A percentile compares a stretch with the other conserved stretches of the same genome.
phyloP scores from a whole-genome alignment of 768 basidiomycete species.

The Porphyrellus cyaneotinctus region DNA sequence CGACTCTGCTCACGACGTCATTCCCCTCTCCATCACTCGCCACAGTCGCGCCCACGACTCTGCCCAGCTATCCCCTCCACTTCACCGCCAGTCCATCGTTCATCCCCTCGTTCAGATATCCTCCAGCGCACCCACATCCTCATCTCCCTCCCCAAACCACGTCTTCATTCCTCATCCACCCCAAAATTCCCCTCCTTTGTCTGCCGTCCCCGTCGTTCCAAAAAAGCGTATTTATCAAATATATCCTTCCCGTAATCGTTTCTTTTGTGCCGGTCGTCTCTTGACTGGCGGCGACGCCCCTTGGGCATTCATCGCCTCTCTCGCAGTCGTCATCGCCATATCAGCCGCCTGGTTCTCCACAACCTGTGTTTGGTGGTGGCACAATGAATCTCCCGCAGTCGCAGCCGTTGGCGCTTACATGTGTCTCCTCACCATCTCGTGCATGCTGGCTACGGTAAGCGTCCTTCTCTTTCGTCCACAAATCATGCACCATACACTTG shows the following conservation, averaged over 20 bases:
- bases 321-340: conserved; percentile 60
- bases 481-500: not conserved
- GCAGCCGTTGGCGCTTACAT: conserved; percentile 63
- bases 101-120: conserved; percentile 27
- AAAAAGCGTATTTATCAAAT: conserved; percentile 53
- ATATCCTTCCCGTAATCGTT: conserved; percentile 72
- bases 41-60: conserved; percentile 7
- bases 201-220: conserved; percentile 30
- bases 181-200: conserved; percentile 30
- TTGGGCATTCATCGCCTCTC: conserved; percentile 69
- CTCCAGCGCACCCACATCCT: conserved; percentile 21
- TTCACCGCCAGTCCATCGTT: conserved; percentile 11
- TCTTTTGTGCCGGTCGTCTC: conserved; percentile 67
- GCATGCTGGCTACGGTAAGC: conserved; percentile 74
- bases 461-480: not conserved
- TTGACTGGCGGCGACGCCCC: conserved; percentile 86
- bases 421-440: conserved; percentile 63
- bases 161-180: conserved; percentile 31
- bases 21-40: conserved; percentile 2
- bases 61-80: not conserved
- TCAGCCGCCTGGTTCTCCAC: conserved; percentile 84
- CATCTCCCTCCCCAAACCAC: conserved; percentile 27
- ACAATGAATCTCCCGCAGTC: conserved; percentile 64
- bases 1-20: conserved; percentile 42
- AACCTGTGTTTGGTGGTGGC: conserved; percentile 89